A percentile compares a stretch with the other conserved stretches of the same genome.
Evolutionary conservation across 2,329 filamentous ascomycete species (phyloP).

Genomic region (Apiospora rasikravindrae): DNA sequence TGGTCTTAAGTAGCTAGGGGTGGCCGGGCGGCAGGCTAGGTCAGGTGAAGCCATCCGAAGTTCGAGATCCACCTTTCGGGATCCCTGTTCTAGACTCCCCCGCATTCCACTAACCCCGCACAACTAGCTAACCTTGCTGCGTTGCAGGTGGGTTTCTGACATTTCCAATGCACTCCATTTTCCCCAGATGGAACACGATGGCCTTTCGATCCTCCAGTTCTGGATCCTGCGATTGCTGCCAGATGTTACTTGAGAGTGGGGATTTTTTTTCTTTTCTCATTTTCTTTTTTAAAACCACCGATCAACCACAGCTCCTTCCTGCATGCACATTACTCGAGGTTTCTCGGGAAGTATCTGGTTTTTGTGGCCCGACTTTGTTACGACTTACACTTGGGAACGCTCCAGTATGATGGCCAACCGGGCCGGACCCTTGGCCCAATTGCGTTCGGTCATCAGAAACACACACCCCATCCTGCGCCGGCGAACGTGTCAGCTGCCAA

Average conservation of each 20-base stretch:
- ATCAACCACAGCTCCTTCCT: too few relatives aligned
- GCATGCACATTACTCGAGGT: not conserved
- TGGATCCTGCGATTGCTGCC: too few relatives aligned
- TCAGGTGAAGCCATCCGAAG: not conserved
- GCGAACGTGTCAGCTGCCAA: not conserved
- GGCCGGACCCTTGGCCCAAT: not conserved
- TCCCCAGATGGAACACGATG: not conserved
- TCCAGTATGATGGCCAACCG: not conserved
- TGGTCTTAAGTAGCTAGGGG: not conserved
- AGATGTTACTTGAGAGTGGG: not conserved
- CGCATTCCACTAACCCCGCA: conserved; percentile 9
- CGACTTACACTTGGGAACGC: not conserved
- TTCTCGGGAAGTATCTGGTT: not conserved
- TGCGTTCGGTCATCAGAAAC: not conserved
- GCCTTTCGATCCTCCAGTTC: not conserved
- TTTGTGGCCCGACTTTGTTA: not conserved
- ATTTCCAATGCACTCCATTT: not conserved
- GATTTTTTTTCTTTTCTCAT: too few relatives aligned
- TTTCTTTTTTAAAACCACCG: too few relatives aligned
- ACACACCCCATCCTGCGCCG: not conserved
- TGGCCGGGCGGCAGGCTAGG: not conserved
- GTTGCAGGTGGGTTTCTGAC: not conserved
- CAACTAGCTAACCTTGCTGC: not conserved
- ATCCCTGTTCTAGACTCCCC: conserved; percentile 3
- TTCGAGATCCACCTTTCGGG: not conserved